Evolutionary conservation across 73 alveolate species (phyloP), one percentile per base, ranked within the genome.

Genomic region (Breviolum minutum): DNA sequence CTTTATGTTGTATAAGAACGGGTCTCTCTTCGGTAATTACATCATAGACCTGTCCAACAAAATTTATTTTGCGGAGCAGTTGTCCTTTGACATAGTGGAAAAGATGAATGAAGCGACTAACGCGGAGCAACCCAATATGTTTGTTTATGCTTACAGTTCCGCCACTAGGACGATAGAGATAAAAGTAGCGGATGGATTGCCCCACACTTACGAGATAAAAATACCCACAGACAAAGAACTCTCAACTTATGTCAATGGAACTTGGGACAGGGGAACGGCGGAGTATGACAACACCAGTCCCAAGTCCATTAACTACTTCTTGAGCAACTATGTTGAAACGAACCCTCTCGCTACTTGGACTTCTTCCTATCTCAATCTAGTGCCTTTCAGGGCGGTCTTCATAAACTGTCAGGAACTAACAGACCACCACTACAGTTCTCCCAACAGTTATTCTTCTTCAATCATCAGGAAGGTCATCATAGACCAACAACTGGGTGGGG

Each of bases 401-500:
- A 12, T 77, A 0, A n/a, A 77, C 30, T 77, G 48, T 16, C 86
- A 9, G 16, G 86, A 77, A 8, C 27, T 77, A 1, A 29, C 86
- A 22, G 86, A 40, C 54, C 86, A 77, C 24, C 62, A 77, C 62
- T 77, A 77, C 27, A 77, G 86, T 77, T 27, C 63, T 77, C 86
- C 86, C 10, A 11, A 11, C 8, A 16, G 63, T 27, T 77, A n/a
- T 77, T 77, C 86, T 1, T 77, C 86, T 77, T 77, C 86, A 11
- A 77, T 77, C n/a, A 7, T 77, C 86, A 61, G 86, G 10, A 77
- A 77, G 30, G 30, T 77, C 27, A 14, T 27, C 11, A 77, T 77
- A 29, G 63, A 77, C 63, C 86, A 77, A 30, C 86, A 77, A 27
- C 86, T 77, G 19, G 86, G 86, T 9, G 86, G 86, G 7, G 63